Evolutionary conservation across 2,329 filamentous ascomycete species (phyloP).

Genomic region (Aureobasidium musti): DNA sequence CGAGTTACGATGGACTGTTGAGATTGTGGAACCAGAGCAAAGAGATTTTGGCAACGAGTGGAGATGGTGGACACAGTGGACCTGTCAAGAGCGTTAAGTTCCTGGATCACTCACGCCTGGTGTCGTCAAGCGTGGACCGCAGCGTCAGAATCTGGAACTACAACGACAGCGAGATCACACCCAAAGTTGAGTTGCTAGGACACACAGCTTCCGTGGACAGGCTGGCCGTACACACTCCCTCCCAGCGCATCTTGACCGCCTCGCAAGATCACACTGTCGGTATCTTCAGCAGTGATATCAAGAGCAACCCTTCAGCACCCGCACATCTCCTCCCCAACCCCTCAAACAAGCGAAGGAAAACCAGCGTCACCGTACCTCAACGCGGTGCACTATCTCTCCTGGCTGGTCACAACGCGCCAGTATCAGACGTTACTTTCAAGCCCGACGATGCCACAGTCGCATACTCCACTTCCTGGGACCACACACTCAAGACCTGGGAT

Average conservation of each 20-base stretch:
- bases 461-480: constrained; percentile 89
- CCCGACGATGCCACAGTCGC: constrained; percentile 81
- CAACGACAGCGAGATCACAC: constrained; percentile 67
- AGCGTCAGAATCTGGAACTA: constrained; percentile 92
- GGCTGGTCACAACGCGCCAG: constrained; percentile 68
- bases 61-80: constrained; percentile 71
- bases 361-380: constrained; percentile 59
- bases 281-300: constrained; percentile 83
- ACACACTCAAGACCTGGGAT: constrained; percentile 88
- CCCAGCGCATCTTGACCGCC: constrained; percentile 79
- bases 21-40: constrained; percentile 88
- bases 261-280: constrained; percentile 81
- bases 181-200: constrained; percentile 78
- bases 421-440: constrained; percentile 82
- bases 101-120: constrained; percentile 74
- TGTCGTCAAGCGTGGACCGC: constrained; percentile 79
- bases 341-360: constrained; percentile 73
- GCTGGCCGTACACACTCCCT: constrained; percentile 70
- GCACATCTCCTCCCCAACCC: constrained; percentile 66
- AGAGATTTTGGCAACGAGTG: constrained; percentile 77
- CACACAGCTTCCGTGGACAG: constrained; percentile 75
- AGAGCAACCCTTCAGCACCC: constrained; percentile 72
- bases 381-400: constrained; percentile 78
- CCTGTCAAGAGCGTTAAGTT: constrained; percentile 83
- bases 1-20: constrained; percentile 85